Conservation (phyloP, 1,139 yeast genomes). For the Barnettozyma hawaiiensis region DNA sequence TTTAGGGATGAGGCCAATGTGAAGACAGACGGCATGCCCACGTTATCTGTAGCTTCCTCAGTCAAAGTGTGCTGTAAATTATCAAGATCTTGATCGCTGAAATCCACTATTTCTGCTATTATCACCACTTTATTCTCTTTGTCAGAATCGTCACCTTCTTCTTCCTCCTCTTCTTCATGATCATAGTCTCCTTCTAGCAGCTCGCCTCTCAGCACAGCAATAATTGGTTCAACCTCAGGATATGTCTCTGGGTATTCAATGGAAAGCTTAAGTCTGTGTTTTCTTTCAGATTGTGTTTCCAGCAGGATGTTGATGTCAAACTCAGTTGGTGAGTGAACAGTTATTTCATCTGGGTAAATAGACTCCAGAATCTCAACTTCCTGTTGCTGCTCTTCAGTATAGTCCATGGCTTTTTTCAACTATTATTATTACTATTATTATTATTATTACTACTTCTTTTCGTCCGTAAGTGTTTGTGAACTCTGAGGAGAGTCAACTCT, state of each 20-base stretch:
- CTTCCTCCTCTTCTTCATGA: conserved; percentile 38
- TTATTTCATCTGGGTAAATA: conserved; percentile 87
- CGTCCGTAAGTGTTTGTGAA: background rate
- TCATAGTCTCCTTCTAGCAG: conserved; percentile 32
- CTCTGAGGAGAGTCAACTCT: background rate
- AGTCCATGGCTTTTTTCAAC: conserved; percentile 44
- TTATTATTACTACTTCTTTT: too few species aligned
- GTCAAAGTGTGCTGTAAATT: conserved; percentile 37
- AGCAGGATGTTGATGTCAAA: conserved; percentile 45
- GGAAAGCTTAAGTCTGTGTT: conserved; percentile 45
- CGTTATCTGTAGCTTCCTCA: conserved; percentile 66
- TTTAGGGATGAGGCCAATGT: conserved; percentile 70
- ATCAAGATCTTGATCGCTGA: conserved; percentile 42
- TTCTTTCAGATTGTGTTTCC: conserved; percentile 54
- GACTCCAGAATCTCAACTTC: conserved; percentile 82
- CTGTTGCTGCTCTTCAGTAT: conserved; percentile 67
- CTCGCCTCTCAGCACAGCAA: conserved; percentile 34
- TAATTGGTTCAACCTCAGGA: conserved; percentile 63
- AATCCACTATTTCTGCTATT: conserved; percentile 51
- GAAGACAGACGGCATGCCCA: conserved; percentile 87
- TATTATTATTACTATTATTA: too few species aligned
- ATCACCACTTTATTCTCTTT: conserved; percentile 44
- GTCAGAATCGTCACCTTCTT: conserved; percentile 32
- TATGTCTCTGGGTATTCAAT: conserved; percentile 68
- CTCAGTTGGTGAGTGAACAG: conserved; percentile 34